Conservation (phyloP, 2,329 filamentous ascomycete species). For the Colletotrichum destructivum region DNA sequence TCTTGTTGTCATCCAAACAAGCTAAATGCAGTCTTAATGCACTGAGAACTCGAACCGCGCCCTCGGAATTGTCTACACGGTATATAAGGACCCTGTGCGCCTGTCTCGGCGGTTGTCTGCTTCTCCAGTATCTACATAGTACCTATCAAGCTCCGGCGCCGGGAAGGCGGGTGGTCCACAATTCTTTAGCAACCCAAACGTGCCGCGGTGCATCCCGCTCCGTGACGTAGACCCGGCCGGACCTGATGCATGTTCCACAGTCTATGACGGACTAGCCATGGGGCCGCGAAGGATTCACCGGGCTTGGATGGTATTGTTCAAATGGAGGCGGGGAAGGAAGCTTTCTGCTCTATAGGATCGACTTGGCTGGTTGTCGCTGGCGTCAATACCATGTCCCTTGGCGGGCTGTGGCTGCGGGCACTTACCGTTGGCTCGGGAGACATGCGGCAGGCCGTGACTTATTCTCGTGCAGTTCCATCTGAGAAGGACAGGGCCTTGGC, state of each 20-base stretch:
- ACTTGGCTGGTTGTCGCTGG: neutral
- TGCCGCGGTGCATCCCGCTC: neutral
- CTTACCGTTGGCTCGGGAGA: neutral
- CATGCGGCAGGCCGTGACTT: neutral
- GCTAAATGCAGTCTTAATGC: conserved; percentile 8
- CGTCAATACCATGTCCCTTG: neutral
- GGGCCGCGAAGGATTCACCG: neutral
- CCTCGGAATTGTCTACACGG: neutral
- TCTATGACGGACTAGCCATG: neutral
- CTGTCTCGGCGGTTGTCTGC: too few species aligned
- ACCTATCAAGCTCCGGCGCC: neutral
- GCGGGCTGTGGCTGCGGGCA: neutral
- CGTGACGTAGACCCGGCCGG: neutral
- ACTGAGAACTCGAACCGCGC: conserved; percentile 17
- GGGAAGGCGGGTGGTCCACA: neutral
- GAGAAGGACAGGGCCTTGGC: neutral
- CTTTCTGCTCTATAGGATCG: neutral
- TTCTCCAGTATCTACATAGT: neutral
- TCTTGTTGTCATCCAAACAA: conserved; percentile 39
- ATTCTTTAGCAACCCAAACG: neutral
- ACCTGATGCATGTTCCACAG: conserved; percentile 2
- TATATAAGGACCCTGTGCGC: too few species aligned
- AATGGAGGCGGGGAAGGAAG: neutral
- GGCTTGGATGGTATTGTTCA: neutral
- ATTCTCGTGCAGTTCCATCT: neutral